Evolutionary conservation across 1,284 basidiomycete species (phyloP).

Genomic region (Puccinia hordei): DNA sequence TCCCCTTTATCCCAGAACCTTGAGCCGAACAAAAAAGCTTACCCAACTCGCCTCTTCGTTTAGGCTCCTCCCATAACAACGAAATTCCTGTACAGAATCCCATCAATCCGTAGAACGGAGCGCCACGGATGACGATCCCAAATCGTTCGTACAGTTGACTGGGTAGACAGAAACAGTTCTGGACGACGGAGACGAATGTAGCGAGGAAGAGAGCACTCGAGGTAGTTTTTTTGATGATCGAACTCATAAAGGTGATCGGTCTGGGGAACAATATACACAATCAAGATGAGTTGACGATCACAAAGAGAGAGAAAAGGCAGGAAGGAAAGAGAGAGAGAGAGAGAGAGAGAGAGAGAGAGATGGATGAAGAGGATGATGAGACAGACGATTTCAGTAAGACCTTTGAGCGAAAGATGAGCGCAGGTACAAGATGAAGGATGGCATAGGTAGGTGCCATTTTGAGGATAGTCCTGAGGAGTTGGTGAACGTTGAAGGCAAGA

Average conservation of each 20-base stretch:
- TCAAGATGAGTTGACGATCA: not conserved
- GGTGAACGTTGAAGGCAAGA: slow-evolving; percentile 10
- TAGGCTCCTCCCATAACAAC: slow-evolving; percentile 46
- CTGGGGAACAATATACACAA: not conserved
- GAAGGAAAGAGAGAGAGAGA: slow-evolving; percentile 6
- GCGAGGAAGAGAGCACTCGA: slow-evolving; percentile 36
- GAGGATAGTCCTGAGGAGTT: slow-evolving; percentile 14
- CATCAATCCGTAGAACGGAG: slow-evolving; percentile 27
- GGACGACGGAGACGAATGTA: slow-evolving; percentile 35
- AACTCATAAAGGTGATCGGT: slow-evolving; percentile 32
- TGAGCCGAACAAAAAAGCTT: not conserved
- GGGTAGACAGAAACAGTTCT: slow-evolving; percentile 47
- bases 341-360: not conserved
- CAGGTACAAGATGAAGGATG: slow-evolving; percentile 44
- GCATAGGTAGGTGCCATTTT: slow-evolving; percentile 47
- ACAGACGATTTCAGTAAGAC: slow-evolving; percentile 40
- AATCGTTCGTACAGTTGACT: slow-evolving; percentile 39
- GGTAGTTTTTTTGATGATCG: slow-evolving; percentile 31
- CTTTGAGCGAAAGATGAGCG: slow-evolving; percentile 43
- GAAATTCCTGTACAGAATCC: slow-evolving; percentile 29
- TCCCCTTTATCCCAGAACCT: not conserved
- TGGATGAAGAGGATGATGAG: not conserved
- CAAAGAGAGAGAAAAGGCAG: too few relatives aligned
- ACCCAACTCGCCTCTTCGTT: slow-evolving; percentile 46
- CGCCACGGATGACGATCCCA: slow-evolving; percentile 12